Percentiles rank a stretch among this genome's conserved stretches.
phyloP scores from a whole-genome alignment of 208 protist species.

The Zelonia costaricensis region DNA sequence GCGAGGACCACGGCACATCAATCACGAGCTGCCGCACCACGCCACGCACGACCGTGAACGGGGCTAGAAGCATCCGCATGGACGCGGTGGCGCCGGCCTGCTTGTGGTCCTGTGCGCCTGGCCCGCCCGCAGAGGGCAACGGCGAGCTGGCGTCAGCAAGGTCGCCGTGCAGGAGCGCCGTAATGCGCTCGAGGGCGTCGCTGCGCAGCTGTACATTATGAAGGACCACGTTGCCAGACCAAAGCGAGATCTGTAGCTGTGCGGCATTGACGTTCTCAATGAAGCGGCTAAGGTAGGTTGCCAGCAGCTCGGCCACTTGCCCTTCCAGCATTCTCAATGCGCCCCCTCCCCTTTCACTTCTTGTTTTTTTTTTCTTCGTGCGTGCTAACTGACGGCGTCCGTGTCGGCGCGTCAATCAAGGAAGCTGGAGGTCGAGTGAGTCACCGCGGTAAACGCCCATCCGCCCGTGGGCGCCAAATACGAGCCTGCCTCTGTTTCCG shows the following conservation, averaged over 20 bases:
- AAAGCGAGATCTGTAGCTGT: conserved; percentile 77
- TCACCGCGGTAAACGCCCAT: too few relatives aligned
- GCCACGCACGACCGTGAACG: conserved; percentile 79
- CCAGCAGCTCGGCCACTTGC: conserved; percentile 67
- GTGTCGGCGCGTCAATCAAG: too few relatives aligned
- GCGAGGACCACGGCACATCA: conserved; percentile 73
- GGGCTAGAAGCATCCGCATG: conserved; percentile 55
- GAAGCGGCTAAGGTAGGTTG: conserved; percentile 64
- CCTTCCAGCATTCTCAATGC: conserved; percentile 66
- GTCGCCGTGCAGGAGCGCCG: conserved; percentile 27
- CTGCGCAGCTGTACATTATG: conserved; percentile 65
- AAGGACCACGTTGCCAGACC: conserved; percentile 76
- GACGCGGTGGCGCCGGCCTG: conserved; percentile 8
- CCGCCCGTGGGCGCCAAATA: too few relatives aligned
- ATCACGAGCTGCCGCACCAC: conserved; percentile 61
- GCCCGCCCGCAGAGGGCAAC: too few relatives aligned
- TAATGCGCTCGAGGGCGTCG: conserved; percentile 64
- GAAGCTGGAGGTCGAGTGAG: too few relatives aligned
- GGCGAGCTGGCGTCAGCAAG: too few relatives aligned
- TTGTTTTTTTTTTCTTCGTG: neutral
- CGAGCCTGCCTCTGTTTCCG: too few relatives aligned
- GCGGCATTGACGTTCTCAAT: conserved; percentile 75
- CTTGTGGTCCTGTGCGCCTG: too few relatives aligned
- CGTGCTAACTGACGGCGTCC: too few relatives aligned
- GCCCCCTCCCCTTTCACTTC: neutral